Base-by-base conservation (phyloP, 768 basidiomycete genomes). In the Lepiota brunneoincarnata region DNA sequence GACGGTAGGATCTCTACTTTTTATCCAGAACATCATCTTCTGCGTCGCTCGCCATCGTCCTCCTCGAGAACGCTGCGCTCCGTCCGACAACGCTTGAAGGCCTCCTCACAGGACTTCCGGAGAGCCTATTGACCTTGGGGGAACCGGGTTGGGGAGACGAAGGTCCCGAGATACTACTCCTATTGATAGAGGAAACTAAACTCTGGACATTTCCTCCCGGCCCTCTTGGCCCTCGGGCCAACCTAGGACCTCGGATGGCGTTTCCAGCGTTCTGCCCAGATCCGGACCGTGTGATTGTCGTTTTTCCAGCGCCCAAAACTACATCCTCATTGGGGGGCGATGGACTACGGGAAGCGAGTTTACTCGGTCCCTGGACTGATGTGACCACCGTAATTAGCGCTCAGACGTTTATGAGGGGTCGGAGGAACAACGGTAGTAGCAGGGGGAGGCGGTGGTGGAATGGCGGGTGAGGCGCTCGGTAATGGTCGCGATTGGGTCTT, bases 41-140 rank as follows among this genome's bases (percentile, higher is more conserved):
- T 34, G 89, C 89, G 63, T 91, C 89, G 63, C 87, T 89, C 38
- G 86, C 87, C 85, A 88, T 87, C 45, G 89, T 90, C 67, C 88
- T 79, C 63, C 88, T 79, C 49, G 87, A 84, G 51, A 85, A 76
- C 26, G 77, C 73, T 26, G 67, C 58, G 9, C 73, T 69, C 58
- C 79, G 71, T n/a, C 81, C 78, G 5, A 80, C 63, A 35, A 78
- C 73, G 58, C 75, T 81, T 42, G 74, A 75, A 15, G 77, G 75
- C 50, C 73, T 64, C 51, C 73, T 67, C 20, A 71, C 71, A 10
- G 78, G 73, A 56, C 75, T 67, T 58, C 76, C 77, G 37, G 80
- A 80, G 38, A 80, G 57, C 53, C 82, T 71, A 62, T 78, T 83
- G 41, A 70, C 62, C 44, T 64, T 69, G 2, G 73, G 67, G 42